A percentile compares a stretch with the other conserved stretches of the same genome.
Evolutionary conservation across 805 yeast species (phyloP).

Genomic region (Starmerella etchellsii): DNA sequence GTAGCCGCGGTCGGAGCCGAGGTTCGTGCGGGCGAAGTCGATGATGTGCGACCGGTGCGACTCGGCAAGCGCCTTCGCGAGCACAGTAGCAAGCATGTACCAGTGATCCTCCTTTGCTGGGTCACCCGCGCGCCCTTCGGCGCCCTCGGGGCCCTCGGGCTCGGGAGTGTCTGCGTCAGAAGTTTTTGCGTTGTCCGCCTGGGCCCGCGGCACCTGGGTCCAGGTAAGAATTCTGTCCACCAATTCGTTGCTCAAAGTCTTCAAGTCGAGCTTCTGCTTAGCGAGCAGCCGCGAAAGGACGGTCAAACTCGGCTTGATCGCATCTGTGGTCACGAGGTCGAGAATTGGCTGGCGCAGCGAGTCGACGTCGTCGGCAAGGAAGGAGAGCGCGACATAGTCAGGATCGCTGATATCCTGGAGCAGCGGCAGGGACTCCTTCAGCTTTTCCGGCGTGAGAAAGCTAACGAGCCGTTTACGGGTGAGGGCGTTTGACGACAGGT

Average conservation of each 20-base stretch:
- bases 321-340: neutral
- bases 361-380: constrained; percentile 16
- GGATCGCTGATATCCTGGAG: constrained; percentile 17
- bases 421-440: constrained; percentile 4
- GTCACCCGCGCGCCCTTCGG: neutral
- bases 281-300: constrained; percentile 9
- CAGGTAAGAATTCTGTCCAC: neutral
- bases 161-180: neutral
- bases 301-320: constrained; percentile 1
- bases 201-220: neutral
- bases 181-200: neutral
- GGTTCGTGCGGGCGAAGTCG: constrained; percentile 1
- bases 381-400: constrained; percentile 14
- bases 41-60: constrained; percentile 3
- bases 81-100: constrained; percentile 8
- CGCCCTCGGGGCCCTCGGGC: neutral
- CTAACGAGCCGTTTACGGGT: constrained; percentile 10
- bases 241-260: neutral
- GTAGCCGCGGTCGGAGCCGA: constrained; percentile 17
- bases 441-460: constrained; percentile 9
- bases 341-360: constrained; percentile 11
- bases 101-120: constrained; percentile 3
- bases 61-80: constrained; percentile 6
- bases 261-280: constrained; percentile 4
- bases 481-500: constrained; percentile 15